phyloP scores from a whole-genome alignment of 2,329 filamentous ascomycete species.

The Cytospora piceicola region DNA sequence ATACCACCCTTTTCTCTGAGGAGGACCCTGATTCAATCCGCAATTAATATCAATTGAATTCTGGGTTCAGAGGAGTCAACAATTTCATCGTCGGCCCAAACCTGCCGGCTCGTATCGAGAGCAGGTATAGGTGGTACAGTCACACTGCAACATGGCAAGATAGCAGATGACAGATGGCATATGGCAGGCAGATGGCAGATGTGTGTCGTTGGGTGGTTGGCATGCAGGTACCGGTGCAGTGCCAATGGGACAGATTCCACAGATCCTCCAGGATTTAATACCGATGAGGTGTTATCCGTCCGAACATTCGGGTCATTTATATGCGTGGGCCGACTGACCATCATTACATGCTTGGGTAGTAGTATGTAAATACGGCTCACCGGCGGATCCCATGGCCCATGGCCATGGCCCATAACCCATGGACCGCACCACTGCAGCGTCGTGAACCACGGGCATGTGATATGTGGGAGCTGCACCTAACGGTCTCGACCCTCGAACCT shows the following conservation, averaged over 20 bases:
- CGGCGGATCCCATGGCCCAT: conserved; percentile 12
- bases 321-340: background rate
- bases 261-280: background rate
- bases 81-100: background rate
- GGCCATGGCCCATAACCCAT: no score
- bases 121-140: background rate
- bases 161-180: no score
- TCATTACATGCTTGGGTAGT: background rate
- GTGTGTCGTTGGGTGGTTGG: background rate
- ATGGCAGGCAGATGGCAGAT: background rate
- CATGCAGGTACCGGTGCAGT: conserved; percentile 27
- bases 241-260: conserved; percentile 6
- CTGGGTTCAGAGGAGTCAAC: background rate
- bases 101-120: background rate
- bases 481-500: conserved; percentile 2
- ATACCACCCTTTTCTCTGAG: background rate
- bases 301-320: conserved; percentile 9
- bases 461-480: conserved; percentile 14
- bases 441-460: conserved; percentile 17
- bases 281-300: background rate
- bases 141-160: background rate
- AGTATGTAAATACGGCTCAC: background rate
- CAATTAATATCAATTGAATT: background rate
- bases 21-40: background rate
- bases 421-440: conserved; percentile 16